A percentile compares a stretch with the other conserved stretches of the same genome.
phyloP scores from a whole-genome alignment of 108 stramenopile genomes.

The Cyclostephanos tholiformis region DNA sequence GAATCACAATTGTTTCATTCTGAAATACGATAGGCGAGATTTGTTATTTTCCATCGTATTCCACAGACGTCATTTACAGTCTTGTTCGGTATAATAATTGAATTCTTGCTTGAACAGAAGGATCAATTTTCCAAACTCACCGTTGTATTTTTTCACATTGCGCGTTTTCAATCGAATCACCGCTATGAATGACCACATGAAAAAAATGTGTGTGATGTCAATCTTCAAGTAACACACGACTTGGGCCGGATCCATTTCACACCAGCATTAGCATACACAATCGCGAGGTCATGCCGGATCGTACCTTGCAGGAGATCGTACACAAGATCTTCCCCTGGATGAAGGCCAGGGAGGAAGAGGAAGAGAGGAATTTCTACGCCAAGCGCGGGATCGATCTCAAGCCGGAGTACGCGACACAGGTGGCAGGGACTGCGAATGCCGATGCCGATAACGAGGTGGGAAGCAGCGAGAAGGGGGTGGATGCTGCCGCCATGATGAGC shows the following conservation, averaged over 20 bases:
- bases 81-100: no score
- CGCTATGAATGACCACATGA: background rate
- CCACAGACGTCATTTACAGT: no score
- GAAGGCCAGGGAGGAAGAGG: conserved; percentile 47
- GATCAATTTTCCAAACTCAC: background rate
- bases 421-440: background rate
- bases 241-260: conserved; percentile 52
- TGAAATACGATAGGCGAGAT: no score
- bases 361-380: conserved; percentile 49
- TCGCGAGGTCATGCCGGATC: conserved; percentile 50
- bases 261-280: conserved; percentile 9
- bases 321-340: conserved; percentile 57
- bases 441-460: conserved; percentile 13
- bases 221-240: conserved; percentile 24
- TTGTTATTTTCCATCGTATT: no score
- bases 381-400: conserved; percentile 48
- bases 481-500: conserved; percentile 10
- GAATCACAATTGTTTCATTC: no score
- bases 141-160: background rate
- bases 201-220: no score
- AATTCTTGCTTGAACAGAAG: background rate
- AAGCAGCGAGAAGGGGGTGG: conserved; percentile 7
- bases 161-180: background rate
- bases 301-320: conserved; percentile 60
- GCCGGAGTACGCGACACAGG: conserved; percentile 33